Percentiles rank a stretch among this genome's conserved stretches.
Evolutionary conservation across 1,284 basidiomycete species (phyloP).

Genomic region (Lignosus rhinocerotis): DNA sequence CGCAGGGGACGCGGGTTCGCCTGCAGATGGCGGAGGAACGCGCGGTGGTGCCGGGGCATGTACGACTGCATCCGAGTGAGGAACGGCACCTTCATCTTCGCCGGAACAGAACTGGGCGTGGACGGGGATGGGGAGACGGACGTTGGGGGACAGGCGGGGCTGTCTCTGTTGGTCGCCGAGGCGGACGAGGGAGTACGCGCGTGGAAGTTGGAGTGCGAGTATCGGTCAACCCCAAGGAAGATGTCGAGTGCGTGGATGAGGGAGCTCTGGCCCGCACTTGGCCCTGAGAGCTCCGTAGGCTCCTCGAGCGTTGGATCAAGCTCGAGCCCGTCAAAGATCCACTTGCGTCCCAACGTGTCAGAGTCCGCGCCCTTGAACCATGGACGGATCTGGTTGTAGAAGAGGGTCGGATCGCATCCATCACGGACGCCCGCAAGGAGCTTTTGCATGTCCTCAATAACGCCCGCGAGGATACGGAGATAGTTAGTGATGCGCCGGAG

Average conservation of each 20-base stretch:
- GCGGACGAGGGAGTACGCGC: conserved; percentile 11
- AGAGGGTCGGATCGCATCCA: conserved; percentile 77
- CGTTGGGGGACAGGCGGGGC: conserved; percentile 12
- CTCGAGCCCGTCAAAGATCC: conserved; percentile 82
- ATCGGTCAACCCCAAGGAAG: conserved; percentile 84
- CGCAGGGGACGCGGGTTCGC: conserved; percentile 60
- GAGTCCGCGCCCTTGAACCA: conserved; percentile 92
- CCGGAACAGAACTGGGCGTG: conserved; percentile 21
- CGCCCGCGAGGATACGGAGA: conserved; percentile 62
- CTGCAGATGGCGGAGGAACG: conserved; percentile 84
- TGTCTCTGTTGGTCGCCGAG: conserved; percentile 22
- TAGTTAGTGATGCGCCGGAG: conserved; percentile 73
- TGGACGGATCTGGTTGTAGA: conserved; percentile 85
- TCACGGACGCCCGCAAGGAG: conserved; percentile 69
- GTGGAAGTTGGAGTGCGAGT: conserved; percentile 38
- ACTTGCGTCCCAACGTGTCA: conserved; percentile 55
- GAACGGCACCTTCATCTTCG: conserved; percentile 47
- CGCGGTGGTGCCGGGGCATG: conserved; percentile 91
- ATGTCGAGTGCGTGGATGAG: conserved; percentile 89
- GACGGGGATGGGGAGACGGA: conserved; percentile 11
- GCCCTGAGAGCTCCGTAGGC: conserved; percentile 76
- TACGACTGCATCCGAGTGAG: conserved; percentile 83
- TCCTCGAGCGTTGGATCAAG: conserved; percentile 46
- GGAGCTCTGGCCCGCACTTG: conserved; percentile 89
- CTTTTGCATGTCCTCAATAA: conserved; percentile 65